Percentiles rank a stretch among this genome's conserved stretches.
phyloP scores from a whole-genome alignment of 345 rosid species.

The Leavenworthia alabamica region DNA sequence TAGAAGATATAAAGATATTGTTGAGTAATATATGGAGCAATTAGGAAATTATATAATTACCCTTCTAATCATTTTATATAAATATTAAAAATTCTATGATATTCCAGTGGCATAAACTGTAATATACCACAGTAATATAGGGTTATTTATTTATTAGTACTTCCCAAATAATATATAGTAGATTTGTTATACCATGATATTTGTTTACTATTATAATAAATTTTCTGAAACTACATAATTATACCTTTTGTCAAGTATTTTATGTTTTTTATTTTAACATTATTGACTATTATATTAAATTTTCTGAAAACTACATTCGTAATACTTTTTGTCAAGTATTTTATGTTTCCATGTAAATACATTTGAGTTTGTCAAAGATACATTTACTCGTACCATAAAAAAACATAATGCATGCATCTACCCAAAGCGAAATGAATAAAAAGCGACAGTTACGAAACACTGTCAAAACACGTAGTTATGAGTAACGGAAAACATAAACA shows the following conservation, averaged over 20 bases:
- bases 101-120: no score
- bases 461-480: constrained; percentile 6
- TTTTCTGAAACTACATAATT: not conserved
- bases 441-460: constrained; percentile 3
- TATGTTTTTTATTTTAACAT: no score
- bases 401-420: not conserved
- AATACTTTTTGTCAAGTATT: not conserved
- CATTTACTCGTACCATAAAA: not conserved
- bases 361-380: not conserved
- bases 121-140: no score
- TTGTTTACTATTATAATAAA: not conserved
- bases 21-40: no score
- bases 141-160: no score
- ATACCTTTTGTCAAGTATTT: not conserved
- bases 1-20: no score
- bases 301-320: not conserved
- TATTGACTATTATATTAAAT: not conserved
- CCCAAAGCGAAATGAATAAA: not conserved
- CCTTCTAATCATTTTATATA: no score
- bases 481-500: not conserved
- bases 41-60: no score
- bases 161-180: no score
- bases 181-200: not conserved
- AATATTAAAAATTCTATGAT: no score
- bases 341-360: not conserved